Percentiles rank a stretch among this genome's conserved stretches.
Evolutionary conservation across 768 basidiomycete genomes (phyloP).

Genomic region (Lepiota brunneoincarnata): DNA sequence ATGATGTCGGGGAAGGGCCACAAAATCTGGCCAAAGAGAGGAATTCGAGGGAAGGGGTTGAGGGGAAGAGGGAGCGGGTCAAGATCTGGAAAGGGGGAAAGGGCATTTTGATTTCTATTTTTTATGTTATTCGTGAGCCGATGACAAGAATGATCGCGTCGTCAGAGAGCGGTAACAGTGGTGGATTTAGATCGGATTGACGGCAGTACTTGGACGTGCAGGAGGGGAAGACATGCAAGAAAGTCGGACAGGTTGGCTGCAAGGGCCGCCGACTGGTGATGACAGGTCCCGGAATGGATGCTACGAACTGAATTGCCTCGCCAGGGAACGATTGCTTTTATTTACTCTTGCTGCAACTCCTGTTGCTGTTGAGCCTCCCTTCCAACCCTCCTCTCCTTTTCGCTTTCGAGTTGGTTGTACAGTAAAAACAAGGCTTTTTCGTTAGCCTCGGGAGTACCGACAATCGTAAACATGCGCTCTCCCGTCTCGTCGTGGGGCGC

Average conservation of each 20-base stretch:
- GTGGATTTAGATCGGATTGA: slow-evolving; percentile 2
- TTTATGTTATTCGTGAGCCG: background rate
- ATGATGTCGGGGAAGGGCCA: slow-evolving; percentile 13
- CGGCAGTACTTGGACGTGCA: slow-evolving; percentile 1
- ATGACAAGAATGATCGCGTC: slow-evolving; percentile 6
- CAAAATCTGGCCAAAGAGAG: slow-evolving; percentile 8
- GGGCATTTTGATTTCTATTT: background rate
- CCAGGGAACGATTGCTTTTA: background rate
- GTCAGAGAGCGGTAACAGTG: background rate
- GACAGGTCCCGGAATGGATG: background rate
- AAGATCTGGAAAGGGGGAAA: slow-evolving; percentile 7
- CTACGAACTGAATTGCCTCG: background rate
- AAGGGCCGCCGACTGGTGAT: background rate
- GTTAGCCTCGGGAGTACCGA: slow-evolving; percentile 94
- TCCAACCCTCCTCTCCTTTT: slow-evolving; percentile 92
- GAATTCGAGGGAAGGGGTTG: background rate
- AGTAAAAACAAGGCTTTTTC: slow-evolving; percentile 97
- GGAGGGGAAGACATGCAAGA: slow-evolving; percentile 10
- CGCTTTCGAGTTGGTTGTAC: slow-evolving; percentile 95
- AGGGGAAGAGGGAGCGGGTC: background rate
- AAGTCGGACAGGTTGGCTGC: slow-evolving; percentile 4
- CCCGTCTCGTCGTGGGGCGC: slow-evolving; percentile 99
- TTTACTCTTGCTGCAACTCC: slow-evolving; percentile 47
- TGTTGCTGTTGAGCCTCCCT: slow-evolving; percentile 79
- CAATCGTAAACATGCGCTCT: slow-evolving; percentile 99